These are phyloP conservation scores for Neonectria sp. DNA, from an alignment of 2,329 filamentous ascomycete genomes.

Conservation along the genomic window DNA sequence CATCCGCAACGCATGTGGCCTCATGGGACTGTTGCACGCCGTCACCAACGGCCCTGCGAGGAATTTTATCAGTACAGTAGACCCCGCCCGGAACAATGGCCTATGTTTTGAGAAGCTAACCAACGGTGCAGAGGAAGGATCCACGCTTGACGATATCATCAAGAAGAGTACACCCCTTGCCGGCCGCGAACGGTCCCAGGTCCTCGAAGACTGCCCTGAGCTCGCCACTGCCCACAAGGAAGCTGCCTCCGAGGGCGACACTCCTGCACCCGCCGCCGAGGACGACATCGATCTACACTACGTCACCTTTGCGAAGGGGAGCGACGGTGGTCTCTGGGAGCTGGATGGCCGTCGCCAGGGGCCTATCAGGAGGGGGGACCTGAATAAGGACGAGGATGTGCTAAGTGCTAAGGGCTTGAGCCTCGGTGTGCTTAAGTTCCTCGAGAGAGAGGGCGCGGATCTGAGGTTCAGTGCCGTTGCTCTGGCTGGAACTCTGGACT, in stretches of 20 bases:
- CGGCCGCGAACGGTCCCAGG: conserved; percentile 75
- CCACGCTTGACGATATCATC: conserved; percentile 76
- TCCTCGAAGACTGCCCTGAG: conserved; percentile 83
- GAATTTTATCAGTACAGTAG: conserved; percentile 68
- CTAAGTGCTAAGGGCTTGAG: conserved; percentile 82
- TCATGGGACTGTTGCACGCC: conserved; percentile 90
- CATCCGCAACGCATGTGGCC: conserved; percentile 91
- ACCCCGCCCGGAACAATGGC: conserved; percentile 31
- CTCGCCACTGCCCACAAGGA: conserved; percentile 85
- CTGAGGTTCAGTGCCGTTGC: conserved; percentile 73
- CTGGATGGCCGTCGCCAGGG: conserved; percentile 73
- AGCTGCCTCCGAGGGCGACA: conserved; percentile 85
- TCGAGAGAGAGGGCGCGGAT: conserved; percentile 69
- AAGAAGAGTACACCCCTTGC: conserved; percentile 78
- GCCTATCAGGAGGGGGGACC: conserved; percentile 67
- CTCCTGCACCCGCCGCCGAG: conserved; percentile 81
- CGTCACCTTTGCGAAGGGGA: conserved; percentile 89
- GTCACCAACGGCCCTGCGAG: conserved; percentile 82
- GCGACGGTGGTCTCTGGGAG: conserved; percentile 75
- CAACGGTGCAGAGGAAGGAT: conserved; percentile 58
- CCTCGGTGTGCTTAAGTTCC: conserved; percentile 74
- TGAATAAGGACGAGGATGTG: conserved; percentile 77
- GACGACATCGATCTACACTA: conserved; percentile 94
- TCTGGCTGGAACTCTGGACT: conserved; percentile 67
- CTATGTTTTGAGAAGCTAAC: conserved; percentile 13